phyloP scores from a whole-genome alignment of 768 basidiomycete species.

The Trametes cubensis region DNA sequence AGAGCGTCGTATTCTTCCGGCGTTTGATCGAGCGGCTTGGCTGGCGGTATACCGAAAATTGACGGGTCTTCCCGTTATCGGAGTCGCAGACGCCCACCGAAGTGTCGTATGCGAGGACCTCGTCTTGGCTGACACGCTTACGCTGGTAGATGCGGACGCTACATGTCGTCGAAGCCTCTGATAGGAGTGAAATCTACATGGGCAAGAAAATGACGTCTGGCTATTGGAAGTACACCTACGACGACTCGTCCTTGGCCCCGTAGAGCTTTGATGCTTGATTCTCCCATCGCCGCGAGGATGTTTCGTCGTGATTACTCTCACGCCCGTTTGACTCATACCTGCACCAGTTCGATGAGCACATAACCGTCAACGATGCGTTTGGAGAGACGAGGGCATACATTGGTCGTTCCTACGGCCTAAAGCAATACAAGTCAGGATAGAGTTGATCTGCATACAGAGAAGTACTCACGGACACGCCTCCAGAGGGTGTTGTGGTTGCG shows the following conservation, averaged over 20 bases:
- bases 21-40: slow-evolving; percentile 8
- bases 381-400: background rate
- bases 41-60: slow-evolving; percentile 11
- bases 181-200: background rate
- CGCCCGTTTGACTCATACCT: slow-evolving; percentile 18
- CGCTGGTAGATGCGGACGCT: slow-evolving; percentile 23
- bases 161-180: slow-evolving; percentile 9
- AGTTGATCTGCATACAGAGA: background rate
- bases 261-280: background rate
- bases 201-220: background rate
- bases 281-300: background rate
- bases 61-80: slow-evolving; percentile 6
- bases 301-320: slow-evolving; percentile 15
- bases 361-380: too few species aligned
- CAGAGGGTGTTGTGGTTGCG: slow-evolving; percentile 25
- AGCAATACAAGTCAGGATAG: background rate
- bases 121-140: slow-evolving; percentile 13
- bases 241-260: background rate
- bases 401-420: slow-evolving; percentile 4
- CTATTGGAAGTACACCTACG: background rate
- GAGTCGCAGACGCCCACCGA: slow-evolving; percentile 13
- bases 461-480: slow-evolving; percentile 20
- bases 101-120: slow-evolving; percentile 12
- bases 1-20: slow-evolving; percentile 7
- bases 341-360: background rate